phyloP scores from a whole-genome alignment of 768 basidiomycete genomes.

The Pisolithus sp. region DNA sequence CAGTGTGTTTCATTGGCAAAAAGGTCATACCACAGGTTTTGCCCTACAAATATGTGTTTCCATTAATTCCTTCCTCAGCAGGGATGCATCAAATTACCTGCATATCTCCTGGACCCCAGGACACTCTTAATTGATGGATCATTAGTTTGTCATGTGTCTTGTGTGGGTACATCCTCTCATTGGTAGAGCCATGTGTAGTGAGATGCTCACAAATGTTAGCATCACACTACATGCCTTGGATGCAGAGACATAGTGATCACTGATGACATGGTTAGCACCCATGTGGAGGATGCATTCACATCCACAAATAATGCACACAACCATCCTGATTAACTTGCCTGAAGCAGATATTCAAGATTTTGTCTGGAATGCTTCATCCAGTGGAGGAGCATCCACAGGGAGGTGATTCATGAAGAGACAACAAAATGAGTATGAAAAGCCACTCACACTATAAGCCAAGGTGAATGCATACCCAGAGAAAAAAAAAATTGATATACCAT shows the following conservation, averaged over 20 bases:
- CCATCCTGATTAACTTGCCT: constrained; percentile 21
- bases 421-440: constrained; percentile 73
- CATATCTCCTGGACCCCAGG: no score
- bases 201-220: constrained; percentile 69
- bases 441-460: constrained; percentile 55
- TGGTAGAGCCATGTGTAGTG: constrained; percentile 61
- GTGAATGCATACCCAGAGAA: neutral
- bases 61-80: no score
- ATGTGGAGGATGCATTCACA: neutral
- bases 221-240: constrained; percentile 66
- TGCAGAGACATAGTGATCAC: constrained; percentile 62
- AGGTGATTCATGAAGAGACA: constrained; percentile 52
- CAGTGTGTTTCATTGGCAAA: no score
- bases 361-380: no score
- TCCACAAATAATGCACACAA: constrained; percentile 41
- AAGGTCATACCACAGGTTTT: no score
- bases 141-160: constrained; percentile 72
- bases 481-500: constrained; percentile 42
- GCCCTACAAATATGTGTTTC: no score
- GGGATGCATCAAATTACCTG: no score
- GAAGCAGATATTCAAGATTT: no score
- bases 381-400: no score
- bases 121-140: constrained; percentile 63
- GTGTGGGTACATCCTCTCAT: constrained; percentile 41
- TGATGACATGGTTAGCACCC: constrained; percentile 14